These are phyloP conservation scores for Monilinia fructigena DNA, from an alignment of 2,329 filamentous ascomycete genomes.

Conservation along the genomic window DNA sequence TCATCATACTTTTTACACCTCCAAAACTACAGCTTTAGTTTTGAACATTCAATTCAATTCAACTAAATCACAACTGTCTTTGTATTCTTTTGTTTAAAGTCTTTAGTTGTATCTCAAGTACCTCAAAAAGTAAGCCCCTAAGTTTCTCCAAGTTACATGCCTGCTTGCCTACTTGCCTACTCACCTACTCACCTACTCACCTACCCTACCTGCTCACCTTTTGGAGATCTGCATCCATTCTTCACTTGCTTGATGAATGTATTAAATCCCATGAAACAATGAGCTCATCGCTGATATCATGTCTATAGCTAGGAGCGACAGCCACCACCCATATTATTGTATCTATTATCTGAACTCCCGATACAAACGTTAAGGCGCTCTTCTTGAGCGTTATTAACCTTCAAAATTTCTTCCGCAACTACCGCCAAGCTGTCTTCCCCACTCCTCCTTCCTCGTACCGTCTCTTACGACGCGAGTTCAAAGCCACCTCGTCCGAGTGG, in stretches of 20 bases:
- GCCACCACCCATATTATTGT: background rate
- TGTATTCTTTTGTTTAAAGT: conserved; percentile 8
- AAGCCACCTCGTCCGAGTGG: conserved; percentile 63
- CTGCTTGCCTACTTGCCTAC: background rate
- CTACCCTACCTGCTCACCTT: background rate
- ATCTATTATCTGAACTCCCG: background rate
- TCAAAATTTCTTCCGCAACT: conserved; percentile 48
- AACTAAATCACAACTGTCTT: background rate
- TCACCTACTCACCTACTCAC: too few relatives aligned
- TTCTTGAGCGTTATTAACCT: conserved; percentile 31
- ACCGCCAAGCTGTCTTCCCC: conserved; percentile 96
- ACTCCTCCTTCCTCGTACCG: conserved; percentile 81
- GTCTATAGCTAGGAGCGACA: conserved; percentile 11
- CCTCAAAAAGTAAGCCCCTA: conserved; percentile 9
- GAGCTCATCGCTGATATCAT: conserved; percentile 21
- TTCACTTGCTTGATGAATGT: background rate
- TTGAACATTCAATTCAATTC: background rate
- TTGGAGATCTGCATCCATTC: conserved; percentile 7
- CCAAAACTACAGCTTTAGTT: background rate
- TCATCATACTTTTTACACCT: background rate
- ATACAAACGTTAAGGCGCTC: conserved; percentile 30
- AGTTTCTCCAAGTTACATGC: conserved; percentile 7
- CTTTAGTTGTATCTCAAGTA: background rate
- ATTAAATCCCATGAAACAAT: conserved; percentile 8
- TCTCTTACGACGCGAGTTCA: conserved; percentile 84